Conservation (phyloP, 2,329 filamentous ascomycete species). For the Ascomycota sp. region DNA sequence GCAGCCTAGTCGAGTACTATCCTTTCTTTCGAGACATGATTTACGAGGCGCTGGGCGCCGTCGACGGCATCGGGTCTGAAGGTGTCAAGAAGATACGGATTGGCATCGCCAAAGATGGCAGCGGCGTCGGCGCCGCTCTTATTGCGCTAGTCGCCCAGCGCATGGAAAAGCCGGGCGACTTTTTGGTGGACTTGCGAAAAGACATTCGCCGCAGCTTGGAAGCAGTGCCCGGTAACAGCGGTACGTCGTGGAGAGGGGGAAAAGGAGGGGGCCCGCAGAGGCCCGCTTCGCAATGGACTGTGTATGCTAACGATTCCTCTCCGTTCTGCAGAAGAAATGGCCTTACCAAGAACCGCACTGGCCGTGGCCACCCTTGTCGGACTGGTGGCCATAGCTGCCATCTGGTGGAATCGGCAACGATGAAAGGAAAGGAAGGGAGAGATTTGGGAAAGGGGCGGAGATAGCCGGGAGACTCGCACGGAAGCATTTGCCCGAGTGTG, state of each 20-base stretch:
- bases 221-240: slow-evolving; percentile 9
- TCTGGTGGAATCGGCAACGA: slow-evolving; percentile 15
- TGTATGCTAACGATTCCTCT: too few relatives aligned
- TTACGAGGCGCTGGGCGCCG: slow-evolving; percentile 55
- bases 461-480: not conserved
- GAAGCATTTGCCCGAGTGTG: not conserved
- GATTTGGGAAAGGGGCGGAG: not conserved
- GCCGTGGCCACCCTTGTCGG: slow-evolving; percentile 15
- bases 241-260: too few relatives aligned
- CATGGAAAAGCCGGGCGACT: slow-evolving; percentile 32
- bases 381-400: slow-evolving; percentile 15
- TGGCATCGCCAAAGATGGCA: slow-evolving; percentile 91
- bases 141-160: slow-evolving; percentile 76
- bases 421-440: slow-evolving; percentile 3
- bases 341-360: slow-evolving; percentile 10
- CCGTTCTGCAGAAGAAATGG: slow-evolving; percentile 12
- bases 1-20: slow-evolving; percentile 87
- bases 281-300: too few relatives aligned
- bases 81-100: slow-evolving; percentile 80
- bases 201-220: slow-evolving; percentile 16
- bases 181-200: slow-evolving; percentile 19
- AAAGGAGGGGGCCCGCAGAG: too few relatives aligned
- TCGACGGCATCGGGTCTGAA: slow-evolving; percentile 55
- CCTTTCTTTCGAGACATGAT: slow-evolving; percentile 81
- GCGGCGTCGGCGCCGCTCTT: slow-evolving; percentile 63